Evolutionary conservation across 2,329 filamentous ascomycete genomes (phyloP).

Genomic region (Teratosphaeria gauchensis): DNA sequence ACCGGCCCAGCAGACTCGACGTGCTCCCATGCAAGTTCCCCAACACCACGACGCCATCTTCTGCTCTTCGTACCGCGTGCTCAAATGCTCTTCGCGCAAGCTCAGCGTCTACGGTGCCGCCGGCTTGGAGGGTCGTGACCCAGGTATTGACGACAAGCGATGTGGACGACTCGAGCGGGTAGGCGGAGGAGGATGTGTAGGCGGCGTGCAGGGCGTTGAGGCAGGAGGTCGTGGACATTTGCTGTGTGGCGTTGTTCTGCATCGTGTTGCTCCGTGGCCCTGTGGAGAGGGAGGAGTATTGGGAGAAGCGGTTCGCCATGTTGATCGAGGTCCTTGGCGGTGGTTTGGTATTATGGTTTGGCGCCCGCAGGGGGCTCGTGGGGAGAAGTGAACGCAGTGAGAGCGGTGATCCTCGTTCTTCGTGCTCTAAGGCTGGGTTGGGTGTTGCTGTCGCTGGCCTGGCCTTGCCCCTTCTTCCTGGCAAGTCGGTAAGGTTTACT

Average conservation of each 20-base stretch:
- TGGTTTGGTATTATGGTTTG: background rate
- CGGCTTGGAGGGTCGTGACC: constrained; percentile 67
- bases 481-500: background rate
- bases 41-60: constrained; percentile 87
- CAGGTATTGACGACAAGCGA: constrained; percentile 93
- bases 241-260: constrained; percentile 53
- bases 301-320: constrained; percentile 54
- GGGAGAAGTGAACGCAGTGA: background rate
- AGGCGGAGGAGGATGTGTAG: constrained; percentile 74
- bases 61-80: constrained; percentile 84
- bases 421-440: background rate
- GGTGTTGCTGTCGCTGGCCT: background rate
- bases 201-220: constrained; percentile 86
- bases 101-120: constrained; percentile 70
- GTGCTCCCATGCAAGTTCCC: constrained; percentile 82
- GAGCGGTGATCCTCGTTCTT: background rate
- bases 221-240: constrained; percentile 86
- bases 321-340: constrained; percentile 19
- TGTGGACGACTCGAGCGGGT: constrained; percentile 77
- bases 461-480: background rate
- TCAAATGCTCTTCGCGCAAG: constrained; percentile 84
- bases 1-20: constrained; percentile 73
- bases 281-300: constrained; percentile 52
- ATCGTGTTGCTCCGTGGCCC: constrained; percentile 43
- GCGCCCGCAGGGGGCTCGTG: constrained; percentile 14